phyloP scores from a whole-genome alignment of 495 filamentous ascomycete species.

The Aspergillus leporis region DNA sequence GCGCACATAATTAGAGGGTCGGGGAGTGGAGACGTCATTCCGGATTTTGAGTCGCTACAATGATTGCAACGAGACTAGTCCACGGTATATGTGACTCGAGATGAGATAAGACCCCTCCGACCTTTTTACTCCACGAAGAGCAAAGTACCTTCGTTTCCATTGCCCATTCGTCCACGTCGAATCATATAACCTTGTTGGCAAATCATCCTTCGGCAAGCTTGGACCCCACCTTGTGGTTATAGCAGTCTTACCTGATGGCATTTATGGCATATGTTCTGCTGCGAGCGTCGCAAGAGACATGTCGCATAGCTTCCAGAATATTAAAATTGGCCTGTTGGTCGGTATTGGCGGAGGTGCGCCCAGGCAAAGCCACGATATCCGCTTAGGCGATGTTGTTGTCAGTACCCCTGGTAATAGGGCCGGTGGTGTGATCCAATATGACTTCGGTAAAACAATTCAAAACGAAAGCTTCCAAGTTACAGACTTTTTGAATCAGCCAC shows the following conservation, averaged over 20 bases:
- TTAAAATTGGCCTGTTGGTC: neutral
- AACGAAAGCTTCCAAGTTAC: neutral
- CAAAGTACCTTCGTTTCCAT: too few relatives aligned
- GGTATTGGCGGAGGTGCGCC: neutral
- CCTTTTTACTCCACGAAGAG: too few relatives aligned
- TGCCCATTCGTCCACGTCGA: too few relatives aligned
- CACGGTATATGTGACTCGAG: too few relatives aligned
- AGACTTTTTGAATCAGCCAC: neutral
- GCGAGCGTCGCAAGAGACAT: neutral
- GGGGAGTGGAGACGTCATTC: too few relatives aligned
- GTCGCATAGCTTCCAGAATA: neutral
- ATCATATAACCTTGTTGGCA: too few relatives aligned
- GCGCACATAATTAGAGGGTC: too few relatives aligned
- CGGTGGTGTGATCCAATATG: slow-evolving; percentile 1
- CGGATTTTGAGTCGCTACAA: too few relatives aligned
- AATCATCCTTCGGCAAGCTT: too few relatives aligned
- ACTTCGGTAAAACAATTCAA: neutral
- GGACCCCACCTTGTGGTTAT: neutral
- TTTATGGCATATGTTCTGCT: neutral
- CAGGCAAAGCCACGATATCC: neutral
- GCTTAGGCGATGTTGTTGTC: slow-evolving; percentile 1
- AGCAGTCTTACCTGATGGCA: neutral
- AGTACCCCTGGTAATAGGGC: neutral
- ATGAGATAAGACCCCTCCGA: too few relatives aligned
- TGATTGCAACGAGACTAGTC: too few relatives aligned